Conservation (phyloP, 2,329 filamentous ascomycete species). For the Orbilia ellipsospora region DNA sequence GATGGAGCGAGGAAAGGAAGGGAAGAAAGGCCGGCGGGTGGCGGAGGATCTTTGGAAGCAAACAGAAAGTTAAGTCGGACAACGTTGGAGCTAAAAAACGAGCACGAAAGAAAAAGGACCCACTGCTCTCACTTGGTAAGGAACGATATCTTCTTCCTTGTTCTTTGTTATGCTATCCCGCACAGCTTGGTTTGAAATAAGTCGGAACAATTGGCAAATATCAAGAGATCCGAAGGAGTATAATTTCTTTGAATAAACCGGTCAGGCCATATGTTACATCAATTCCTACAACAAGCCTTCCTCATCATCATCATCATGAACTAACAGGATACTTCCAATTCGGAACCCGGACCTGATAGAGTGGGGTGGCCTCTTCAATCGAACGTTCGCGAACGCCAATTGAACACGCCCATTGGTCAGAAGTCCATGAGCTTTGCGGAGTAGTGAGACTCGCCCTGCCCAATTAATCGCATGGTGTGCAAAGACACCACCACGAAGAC, state of each 20-base stretch:
- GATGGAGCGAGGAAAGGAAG: constrained; percentile 15
- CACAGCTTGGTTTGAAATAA: too few relatives aligned
- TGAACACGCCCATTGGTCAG: constrained; percentile 15
- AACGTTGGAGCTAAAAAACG: constrained; percentile 55
- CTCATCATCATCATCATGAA: too few relatives aligned
- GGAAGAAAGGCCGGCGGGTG: constrained; percentile 36
- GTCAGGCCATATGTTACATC: neutral
- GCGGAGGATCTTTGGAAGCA: constrained; percentile 23
- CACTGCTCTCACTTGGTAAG: neutral
- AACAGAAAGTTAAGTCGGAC: constrained; percentile 41
- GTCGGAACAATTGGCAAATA: too few relatives aligned
- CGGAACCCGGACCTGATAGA: constrained; percentile 11
- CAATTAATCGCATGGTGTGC: neutral
- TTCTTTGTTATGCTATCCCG: constrained; percentile 19
- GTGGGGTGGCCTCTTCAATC: constrained; percentile 39
- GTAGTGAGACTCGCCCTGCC: constrained; percentile 25
- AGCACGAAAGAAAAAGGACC: constrained; percentile 19
- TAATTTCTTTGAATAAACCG: too few relatives aligned
- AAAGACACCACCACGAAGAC: too few relatives aligned
- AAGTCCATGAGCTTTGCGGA: neutral
- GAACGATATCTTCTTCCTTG: constrained; percentile 15
- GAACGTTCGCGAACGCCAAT: constrained; percentile 42
- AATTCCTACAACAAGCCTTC: too few relatives aligned
- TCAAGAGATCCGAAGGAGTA: too few relatives aligned
- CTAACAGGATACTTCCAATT: neutral